Base-by-base conservation (phyloP, 2,329 filamentous ascomycete species). In the Hansfordia pulvinata region DNA sequence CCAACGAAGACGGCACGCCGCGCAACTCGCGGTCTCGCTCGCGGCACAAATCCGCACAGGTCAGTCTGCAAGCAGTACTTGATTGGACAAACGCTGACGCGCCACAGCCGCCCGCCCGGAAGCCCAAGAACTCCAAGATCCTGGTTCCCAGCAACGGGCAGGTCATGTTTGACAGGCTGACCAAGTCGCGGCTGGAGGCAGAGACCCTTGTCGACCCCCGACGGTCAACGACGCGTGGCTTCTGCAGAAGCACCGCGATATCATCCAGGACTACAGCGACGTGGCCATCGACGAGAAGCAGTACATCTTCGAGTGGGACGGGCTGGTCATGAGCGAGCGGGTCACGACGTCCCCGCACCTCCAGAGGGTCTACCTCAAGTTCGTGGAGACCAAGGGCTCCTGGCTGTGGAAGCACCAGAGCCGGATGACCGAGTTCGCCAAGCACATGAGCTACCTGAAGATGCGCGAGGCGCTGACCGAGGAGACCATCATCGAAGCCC, bases 291-390 rank as follows among this genome's bases (percentile, higher is more conserved):
- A 56, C 10, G 68, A 74, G 39, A 68, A 65, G 41, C 67, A 71
- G 33, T 73, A 65, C 31, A 65, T 73, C 29, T 55, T 58, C 36
- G 61, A 65, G 34, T 74, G 68, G 68, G 67, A 72, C 32, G 53
- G 58, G 2, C 70, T 64, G 36, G 60, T 69, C 24, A 55, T 67
- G 7, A 51, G 51, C 23, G 56, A 63, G 36, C 60, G 56, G 28
- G 47, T 71, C 24, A 64, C 61, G 5, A 62, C 64, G 4, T 56
- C 58, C 17, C 58, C 60, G 4, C 69, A 64, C 37, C 52, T 73
- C 9, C 56, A 64, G 8, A 55, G 56, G 3, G 54, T 59, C 11
- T 69, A 69, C 51, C 40, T 67, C 21, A 53, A 50, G 14, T 74
- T 73, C 39, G 48, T 67, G 20, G 46, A 53, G 26, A 48, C 59